Conservation (phyloP, 1,284 basidiomycete genomes). For the Clitocybe nebularis region DNA sequence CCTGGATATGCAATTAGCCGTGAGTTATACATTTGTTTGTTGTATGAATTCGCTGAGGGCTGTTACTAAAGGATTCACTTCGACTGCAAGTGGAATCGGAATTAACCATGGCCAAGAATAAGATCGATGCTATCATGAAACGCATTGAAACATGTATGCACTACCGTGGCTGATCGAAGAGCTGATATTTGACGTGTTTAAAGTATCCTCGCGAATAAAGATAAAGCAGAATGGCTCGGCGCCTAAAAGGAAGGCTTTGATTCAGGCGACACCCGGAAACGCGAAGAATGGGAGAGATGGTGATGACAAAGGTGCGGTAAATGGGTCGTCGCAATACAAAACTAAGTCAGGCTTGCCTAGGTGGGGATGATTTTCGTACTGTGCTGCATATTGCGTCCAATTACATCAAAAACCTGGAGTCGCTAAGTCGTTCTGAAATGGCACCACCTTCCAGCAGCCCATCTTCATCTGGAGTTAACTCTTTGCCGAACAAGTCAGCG, state of each 20-base stretch:
- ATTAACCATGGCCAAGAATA: slow-evolving; percentile 65
- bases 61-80: slow-evolving; percentile 47
- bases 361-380: slow-evolving; percentile 65
- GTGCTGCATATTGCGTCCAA: slow-evolving; percentile 58
- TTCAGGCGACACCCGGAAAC: slow-evolving; percentile 21
- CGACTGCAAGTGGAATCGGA: slow-evolving; percentile 75
- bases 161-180: too few species aligned
- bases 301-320: slow-evolving; percentile 37
- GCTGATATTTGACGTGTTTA: slow-evolving; percentile 5
- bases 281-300: slow-evolving; percentile 29
- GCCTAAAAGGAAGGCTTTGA: slow-evolving; percentile 31
- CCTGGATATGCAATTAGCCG: slow-evolving; percentile 61
- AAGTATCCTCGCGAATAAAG: slow-evolving; percentile 38
- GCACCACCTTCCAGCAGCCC: slow-evolving; percentile 37
- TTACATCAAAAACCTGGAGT: slow-evolving; percentile 51
- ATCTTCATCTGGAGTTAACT: slow-evolving; percentile 29
- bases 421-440: slow-evolving; percentile 37
- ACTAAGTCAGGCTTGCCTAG: too few species aligned
- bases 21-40: slow-evolving; percentile 27
- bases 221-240: slow-evolving; percentile 29
- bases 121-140: slow-evolving; percentile 63
- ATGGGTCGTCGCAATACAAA: background rate
- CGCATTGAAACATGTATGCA: slow-evolving; percentile 60
- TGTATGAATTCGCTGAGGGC: slow-evolving; percentile 13
- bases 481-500: slow-evolving; percentile 30